Evolutionary conservation across 768 basidiomycete species (phyloP).

Genomic region (Boletus coccyginus): DNA sequence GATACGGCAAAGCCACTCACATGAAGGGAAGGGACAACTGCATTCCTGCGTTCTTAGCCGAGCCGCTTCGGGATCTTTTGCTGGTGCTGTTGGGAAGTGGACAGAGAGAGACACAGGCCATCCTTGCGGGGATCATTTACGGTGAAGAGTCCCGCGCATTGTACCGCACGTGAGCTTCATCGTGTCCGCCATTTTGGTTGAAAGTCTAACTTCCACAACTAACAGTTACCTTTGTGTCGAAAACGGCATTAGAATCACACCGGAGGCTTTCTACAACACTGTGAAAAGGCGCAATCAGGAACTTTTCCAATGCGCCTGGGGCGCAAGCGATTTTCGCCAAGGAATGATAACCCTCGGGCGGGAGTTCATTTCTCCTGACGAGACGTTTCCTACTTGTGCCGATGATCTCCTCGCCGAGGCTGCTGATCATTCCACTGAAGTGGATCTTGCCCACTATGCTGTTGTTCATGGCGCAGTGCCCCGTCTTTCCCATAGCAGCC

Average conservation of each 20-base stretch:
- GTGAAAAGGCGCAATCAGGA: neutral
- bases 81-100: neutral
- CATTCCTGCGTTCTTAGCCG: neutral
- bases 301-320: conserved; percentile 1
- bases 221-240: neutral
- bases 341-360: conserved; percentile 4
- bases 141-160: neutral
- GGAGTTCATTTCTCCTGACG: conserved; percentile 5
- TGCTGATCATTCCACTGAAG: conserved; percentile 4
- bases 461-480: neutral
- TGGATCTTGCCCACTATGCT: neutral
- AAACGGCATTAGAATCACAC: neutral
- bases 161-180: neutral
- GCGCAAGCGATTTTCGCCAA: conserved; percentile 2
- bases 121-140: neutral
- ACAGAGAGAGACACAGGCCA: neutral
- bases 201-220: neutral
- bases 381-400: conserved; percentile 1
- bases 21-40: neutral
- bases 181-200: neutral
- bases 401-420: conserved; percentile 9
- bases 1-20: neutral
- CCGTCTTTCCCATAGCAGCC: neutral
- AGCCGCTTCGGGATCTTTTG: neutral
- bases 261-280: neutral